phyloP scores from a whole-genome alignment of 163 green algal genomes.

The Dunaliella salina region DNA sequence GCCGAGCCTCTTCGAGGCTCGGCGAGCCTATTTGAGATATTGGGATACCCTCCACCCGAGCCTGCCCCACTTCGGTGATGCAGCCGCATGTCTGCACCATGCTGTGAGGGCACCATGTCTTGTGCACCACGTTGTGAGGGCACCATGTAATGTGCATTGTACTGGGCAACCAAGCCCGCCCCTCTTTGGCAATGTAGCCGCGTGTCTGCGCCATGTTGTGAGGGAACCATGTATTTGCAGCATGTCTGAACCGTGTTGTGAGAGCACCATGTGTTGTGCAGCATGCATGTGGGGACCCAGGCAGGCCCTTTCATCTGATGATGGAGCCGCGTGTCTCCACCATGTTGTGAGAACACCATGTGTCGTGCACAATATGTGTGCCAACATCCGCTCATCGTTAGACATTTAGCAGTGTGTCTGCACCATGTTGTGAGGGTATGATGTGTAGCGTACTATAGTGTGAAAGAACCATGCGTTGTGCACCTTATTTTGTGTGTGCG shows the following conservation, averaged over 20 bases:
- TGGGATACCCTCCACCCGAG: no score
- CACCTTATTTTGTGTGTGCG: no score
- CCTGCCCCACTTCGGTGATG: constrained; percentile 49
- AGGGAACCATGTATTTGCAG: not conserved
- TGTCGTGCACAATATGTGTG: no score
- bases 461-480: no score
- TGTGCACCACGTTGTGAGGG: constrained; percentile 22
- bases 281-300: constrained; percentile 44
- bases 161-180: constrained; percentile 51
- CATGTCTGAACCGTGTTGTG: not conserved
- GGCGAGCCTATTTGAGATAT: no score
- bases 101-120: not conserved
- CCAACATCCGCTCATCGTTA: no score
- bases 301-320: constrained; percentile 38
- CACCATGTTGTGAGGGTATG: constrained; percentile 24
- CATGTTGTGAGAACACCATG: not conserved
- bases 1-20: no score
- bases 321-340: constrained; percentile 70
- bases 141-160: no score
- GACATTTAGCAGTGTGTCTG: no score
- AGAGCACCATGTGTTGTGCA: no score
- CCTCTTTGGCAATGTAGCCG: constrained; percentile 66
- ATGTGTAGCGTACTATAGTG: no score
- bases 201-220: constrained; percentile 38
- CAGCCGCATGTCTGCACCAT: constrained; percentile 61